A percentile compares a stretch with the other conserved stretches of the same genome.
phyloP scores from a whole-genome alignment of 495 filamentous ascomycete genomes.

The Patellaria atrata region DNA sequence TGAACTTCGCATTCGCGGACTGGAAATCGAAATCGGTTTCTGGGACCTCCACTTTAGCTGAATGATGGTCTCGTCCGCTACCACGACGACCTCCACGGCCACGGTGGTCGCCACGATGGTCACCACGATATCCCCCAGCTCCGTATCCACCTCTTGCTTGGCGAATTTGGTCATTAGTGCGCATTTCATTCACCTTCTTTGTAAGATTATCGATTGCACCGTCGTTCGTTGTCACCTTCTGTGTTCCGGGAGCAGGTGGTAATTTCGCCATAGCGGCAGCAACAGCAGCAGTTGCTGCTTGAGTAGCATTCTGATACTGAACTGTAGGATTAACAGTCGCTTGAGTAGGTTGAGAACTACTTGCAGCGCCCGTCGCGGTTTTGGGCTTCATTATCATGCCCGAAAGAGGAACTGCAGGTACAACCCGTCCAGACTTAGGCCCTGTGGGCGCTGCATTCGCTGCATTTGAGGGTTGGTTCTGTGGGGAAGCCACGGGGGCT shows the following conservation, averaged over 20 bases:
- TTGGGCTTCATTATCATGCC: slow-evolving; percentile 11
- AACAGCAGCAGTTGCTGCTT: slow-evolving; percentile 71
- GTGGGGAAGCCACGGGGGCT: slow-evolving; percentile 7
- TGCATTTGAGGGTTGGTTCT: slow-evolving; percentile 24
- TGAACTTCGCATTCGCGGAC: slow-evolving; percentile 89
- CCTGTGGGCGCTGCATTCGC: slow-evolving; percentile 39
- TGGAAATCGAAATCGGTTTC: slow-evolving; percentile 87
- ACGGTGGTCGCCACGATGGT: slow-evolving; percentile 39
- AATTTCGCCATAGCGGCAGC: slow-evolving; percentile 83
- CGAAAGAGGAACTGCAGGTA: slow-evolving; percentile 41
- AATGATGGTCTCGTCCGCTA: slow-evolving; percentile 29
- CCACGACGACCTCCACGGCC: slow-evolving; percentile 38
- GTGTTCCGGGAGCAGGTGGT: slow-evolving; percentile 31
- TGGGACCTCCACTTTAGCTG: slow-evolving; percentile 69
- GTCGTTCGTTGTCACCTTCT: slow-evolving; percentile 15
- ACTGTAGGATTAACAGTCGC: slow-evolving; percentile 24
- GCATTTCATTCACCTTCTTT: slow-evolving; percentile 78
- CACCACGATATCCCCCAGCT: slow-evolving; percentile 12
- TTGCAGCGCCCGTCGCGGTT: slow-evolving; percentile 10
- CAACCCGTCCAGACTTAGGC: slow-evolving; percentile 56
- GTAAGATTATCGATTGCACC: slow-evolving; percentile 60
- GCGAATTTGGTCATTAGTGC: slow-evolving; percentile 40
- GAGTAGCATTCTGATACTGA: slow-evolving; percentile 54
- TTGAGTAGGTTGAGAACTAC: slow-evolving; percentile 20
- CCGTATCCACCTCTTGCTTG: slow-evolving; percentile 19